phyloP scores from a whole-genome alignment of 2,329 filamentous ascomycete species.

The Aspergillus amoenus region DNA sequence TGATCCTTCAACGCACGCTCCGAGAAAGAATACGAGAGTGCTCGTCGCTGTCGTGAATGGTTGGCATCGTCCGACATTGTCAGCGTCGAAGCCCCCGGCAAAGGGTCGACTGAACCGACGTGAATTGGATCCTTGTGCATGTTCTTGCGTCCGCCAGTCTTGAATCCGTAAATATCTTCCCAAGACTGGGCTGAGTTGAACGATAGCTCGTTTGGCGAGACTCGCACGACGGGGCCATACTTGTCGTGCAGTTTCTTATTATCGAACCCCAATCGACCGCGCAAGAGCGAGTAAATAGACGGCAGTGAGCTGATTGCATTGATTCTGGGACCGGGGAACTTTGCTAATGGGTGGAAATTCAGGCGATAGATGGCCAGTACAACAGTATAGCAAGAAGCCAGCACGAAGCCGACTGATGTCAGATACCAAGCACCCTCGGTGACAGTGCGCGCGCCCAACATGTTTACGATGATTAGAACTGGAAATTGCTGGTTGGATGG shows the following conservation, averaged over 20 bases:
- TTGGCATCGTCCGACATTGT: constrained; percentile 3
- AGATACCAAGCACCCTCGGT: background rate
- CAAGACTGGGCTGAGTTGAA: constrained; percentile 34
- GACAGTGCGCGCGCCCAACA: background rate
- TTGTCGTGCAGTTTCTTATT: constrained; percentile 20
- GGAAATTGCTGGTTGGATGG: no score
- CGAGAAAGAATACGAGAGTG: constrained; percentile 23
- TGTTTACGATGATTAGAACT: background rate
- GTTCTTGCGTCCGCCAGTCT: background rate
- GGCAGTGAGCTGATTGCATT: constrained; percentile 8
- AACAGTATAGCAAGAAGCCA: background rate
- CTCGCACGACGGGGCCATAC: constrained; percentile 34
- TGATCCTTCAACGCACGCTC: constrained; percentile 22
- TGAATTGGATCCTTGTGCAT: constrained; percentile 17
- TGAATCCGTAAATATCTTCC: constrained; percentile 29
- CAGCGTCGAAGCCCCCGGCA: constrained; percentile 13
- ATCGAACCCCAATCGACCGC: constrained; percentile 9
- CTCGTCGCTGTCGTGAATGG: constrained; percentile 20
- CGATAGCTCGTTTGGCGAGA: constrained; percentile 35
- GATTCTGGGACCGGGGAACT: constrained; percentile 17
- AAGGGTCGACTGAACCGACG: constrained; percentile 4
- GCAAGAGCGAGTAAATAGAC: background rate
- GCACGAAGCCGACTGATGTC: background rate
- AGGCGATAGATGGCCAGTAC: constrained; percentile 14
- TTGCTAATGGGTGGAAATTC: constrained; percentile 18